These are phyloP conservation scores for Takakia lepidozioides DNA, from an alignment of 225 moss, liverwort and hornwort genomes.

Conservation along the genomic window DNA sequence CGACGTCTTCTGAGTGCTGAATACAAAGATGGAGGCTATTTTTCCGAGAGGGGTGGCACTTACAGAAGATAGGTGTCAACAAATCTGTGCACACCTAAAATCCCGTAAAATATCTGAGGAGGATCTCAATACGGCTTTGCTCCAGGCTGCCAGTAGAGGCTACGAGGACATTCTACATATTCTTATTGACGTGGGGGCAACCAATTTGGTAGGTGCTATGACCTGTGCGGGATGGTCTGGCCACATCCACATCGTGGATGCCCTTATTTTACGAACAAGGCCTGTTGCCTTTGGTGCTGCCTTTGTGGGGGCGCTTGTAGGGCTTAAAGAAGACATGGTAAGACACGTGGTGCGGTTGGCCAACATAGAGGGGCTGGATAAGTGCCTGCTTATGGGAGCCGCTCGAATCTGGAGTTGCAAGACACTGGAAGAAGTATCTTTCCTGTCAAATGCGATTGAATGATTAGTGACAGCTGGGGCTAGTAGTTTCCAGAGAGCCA, in stretches of 20 bases:
- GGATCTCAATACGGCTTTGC: no score
- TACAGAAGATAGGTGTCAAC: no score
- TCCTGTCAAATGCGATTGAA: conserved; percentile 36
- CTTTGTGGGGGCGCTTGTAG: conserved; percentile 50
- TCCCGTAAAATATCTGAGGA: no score
- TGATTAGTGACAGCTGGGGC: conserved; percentile 44
- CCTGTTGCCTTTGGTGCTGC: conserved; percentile 45
- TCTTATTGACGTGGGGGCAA: background rate
- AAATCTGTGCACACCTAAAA: no score
- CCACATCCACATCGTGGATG: conserved; percentile 44
- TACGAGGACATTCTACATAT: no score
- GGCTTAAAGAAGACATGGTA: conserved; percentile 40
- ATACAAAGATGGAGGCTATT: no score
- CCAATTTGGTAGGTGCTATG: background rate
- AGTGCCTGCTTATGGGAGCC: conserved; percentile 51
- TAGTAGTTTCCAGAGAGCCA: conserved; percentile 49
- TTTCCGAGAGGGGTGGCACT: no score
- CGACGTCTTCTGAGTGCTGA: no score
- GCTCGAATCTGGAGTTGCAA: conserved; percentile 64
- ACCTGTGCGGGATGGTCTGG: conserved; percentile 50
- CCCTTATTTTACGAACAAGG: conserved; percentile 35
- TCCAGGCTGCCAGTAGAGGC: no score
- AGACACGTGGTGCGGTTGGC: conserved; percentile 43
- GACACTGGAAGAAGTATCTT: conserved; percentile 33
- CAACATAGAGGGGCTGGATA: conserved; percentile 41